Evolutionary conservation across 2,329 filamentous ascomycete species (phyloP).

Genomic region (Paracoccidioides lutzii): DNA sequence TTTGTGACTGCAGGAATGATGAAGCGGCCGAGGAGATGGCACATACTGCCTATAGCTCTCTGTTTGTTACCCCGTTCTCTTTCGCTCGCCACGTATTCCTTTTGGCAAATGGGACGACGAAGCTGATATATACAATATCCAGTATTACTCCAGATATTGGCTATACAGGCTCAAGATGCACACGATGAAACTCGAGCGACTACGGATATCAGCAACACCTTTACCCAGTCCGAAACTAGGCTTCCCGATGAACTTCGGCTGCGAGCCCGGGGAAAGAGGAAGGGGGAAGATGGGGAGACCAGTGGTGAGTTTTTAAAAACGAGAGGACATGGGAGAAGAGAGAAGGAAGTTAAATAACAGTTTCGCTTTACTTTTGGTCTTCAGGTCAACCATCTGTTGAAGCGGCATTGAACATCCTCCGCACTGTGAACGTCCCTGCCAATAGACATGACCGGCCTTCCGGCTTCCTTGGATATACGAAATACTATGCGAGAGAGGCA

Average conservation of each 20-base stretch:
- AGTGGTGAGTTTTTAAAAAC: not conserved
- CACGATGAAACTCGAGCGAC: not conserved
- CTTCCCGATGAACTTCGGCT: conserved; percentile 3
- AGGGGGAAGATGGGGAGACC: not conserved
- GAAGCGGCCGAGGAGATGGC: conserved; percentile 11
- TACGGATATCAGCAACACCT: not conserved
- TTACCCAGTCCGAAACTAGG: not conserved
- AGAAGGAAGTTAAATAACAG: not conserved
- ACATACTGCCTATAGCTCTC: conserved; percentile 10
- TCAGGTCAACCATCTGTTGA: conserved; percentile 13
- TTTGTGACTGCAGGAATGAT: conserved; percentile 8
- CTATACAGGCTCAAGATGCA: conserved; percentile 3
- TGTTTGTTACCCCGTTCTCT: conserved; percentile 2
- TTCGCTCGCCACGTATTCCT: not conserved
- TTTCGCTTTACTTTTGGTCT: not conserved
- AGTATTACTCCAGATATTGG: conserved; percentile 8
- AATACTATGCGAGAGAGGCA: conserved; percentile 49
- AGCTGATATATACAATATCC: not conserved
- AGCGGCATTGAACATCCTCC: conserved; percentile 11
- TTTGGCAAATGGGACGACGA: not conserved
- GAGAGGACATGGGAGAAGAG: not conserved
- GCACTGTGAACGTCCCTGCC: conserved; percentile 6
- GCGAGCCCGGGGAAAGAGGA: not conserved
- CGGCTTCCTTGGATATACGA: conserved; percentile 43
- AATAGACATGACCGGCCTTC: conserved; percentile 36